Conservation (phyloP, 164 flowering plant species). For the Sextonia rubra region DNA sequence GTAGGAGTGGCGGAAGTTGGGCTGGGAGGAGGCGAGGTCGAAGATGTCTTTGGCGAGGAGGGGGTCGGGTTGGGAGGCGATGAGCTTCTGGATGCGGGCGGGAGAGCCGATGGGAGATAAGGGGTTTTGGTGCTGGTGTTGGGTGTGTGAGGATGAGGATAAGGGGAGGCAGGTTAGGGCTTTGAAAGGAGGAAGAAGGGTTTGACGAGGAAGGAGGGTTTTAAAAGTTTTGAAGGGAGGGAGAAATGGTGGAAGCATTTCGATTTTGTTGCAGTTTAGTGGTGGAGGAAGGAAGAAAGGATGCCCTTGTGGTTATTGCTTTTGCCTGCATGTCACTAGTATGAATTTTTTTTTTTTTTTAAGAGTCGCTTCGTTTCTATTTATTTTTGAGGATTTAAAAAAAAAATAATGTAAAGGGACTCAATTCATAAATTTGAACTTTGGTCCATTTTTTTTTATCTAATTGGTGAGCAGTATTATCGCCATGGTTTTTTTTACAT, state of each 20-base stretch:
- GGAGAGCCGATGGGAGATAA: slow-evolving; percentile 34
- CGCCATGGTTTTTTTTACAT: no score
- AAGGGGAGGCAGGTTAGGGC: neutral
- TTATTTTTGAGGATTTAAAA: no score
- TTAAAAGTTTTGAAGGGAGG: neutral
- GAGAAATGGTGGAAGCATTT: neutral
- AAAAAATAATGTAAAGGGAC: no score
- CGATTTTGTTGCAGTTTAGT: neutral
- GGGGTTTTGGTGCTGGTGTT: neutral
- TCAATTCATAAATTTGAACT: no score
- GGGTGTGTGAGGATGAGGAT: neutral
- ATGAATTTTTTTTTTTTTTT: no score
- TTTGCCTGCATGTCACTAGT: no score
- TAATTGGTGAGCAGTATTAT: no score
- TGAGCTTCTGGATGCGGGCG: slow-evolving; percentile 62
- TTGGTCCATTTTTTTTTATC: no score
- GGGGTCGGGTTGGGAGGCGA: slow-evolving; percentile 74
- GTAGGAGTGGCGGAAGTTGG: slow-evolving; percentile 62
- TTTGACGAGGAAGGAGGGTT: neutral
- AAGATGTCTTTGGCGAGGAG: slow-evolving; percentile 88
- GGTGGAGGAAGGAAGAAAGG: no score
- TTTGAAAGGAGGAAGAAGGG: neutral
- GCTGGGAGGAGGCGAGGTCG: slow-evolving; percentile 66
- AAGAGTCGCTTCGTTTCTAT: no score
- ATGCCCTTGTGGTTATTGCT: no score